Evolutionary conservation across 495 filamentous ascomycete species (phyloP), one percentile per base, ranked within the genome.

Genomic region (Penicillium flavigenum): DNA sequence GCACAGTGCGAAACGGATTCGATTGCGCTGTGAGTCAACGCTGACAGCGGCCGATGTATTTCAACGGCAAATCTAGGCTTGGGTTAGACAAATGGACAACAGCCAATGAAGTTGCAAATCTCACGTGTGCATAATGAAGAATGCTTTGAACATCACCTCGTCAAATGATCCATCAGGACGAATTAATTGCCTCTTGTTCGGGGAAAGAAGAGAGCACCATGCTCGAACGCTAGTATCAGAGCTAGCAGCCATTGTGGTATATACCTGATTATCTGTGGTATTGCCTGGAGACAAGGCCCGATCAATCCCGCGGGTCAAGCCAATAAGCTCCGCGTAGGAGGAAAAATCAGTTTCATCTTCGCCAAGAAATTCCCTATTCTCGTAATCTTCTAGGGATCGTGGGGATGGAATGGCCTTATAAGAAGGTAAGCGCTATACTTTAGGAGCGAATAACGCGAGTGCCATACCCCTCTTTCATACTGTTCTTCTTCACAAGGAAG

Each of bases 91-190:
- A 20, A n/a, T 38, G 3, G 12, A 6, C 0, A 6, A 12, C 1
- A 26, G 5, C 12, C 4, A 41, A 14, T 17, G 19, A 8, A 9
- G 17, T 27, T 27, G 1, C 17, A 17, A 16, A 2, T 34, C 47
- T 27, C 31, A 65, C 59, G 63, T 62, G 31, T 62, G 56, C 42
- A 65, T 62, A 20, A 65, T 59, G 17, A 65, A 62, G 11, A 59
- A 51, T 2, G 63, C 63, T 14, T 65, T 65, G 46, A 65, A 65
- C 27, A 65, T 61, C 10, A 65, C 54, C 42, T 65, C 63, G 34
- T 65, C 63, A 10, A 65, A 50, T 9, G 59, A 51, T 7, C 63
- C 63, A 34, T 65, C 57, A 3, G 24, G 49, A 3, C 59, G 59
- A 14, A 62, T 52, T 10, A 62, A 36, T 31, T 59, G 31, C n/a